Percentiles rank a stretch among this genome's conserved stretches.
These are phyloP conservation scores for Azolla pinnata DNA, from an alignment of 75 land plant species.

Conservation along the genomic window DNA sequence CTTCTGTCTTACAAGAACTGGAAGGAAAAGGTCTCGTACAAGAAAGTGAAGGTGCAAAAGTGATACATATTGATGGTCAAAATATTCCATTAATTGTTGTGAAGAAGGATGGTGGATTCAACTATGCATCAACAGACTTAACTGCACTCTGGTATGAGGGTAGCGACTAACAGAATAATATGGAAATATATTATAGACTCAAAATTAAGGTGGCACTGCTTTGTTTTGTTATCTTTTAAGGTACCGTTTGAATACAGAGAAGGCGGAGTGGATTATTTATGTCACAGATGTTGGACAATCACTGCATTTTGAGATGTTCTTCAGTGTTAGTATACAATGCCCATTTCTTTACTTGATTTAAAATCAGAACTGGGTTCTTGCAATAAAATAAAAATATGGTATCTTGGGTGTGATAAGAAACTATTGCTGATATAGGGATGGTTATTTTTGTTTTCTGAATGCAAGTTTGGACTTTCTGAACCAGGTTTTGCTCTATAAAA, in stretches of 20 bases:
- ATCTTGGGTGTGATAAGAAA: no score
- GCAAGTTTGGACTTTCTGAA: no score
- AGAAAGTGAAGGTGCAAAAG: constrained; percentile 91
- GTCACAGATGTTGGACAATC: constrained; percentile 93
- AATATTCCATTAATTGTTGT: constrained; percentile 85
- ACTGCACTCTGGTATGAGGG: constrained; percentile 74
- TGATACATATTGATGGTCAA: constrained; percentile 63
- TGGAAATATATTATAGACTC: no score
- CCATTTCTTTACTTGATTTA: no score
- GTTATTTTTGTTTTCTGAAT: no score
- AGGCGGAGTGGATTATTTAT: constrained; percentile 84
- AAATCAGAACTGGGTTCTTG: no score
- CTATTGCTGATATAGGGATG: no score
- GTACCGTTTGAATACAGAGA: constrained; percentile 86
- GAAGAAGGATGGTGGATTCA: constrained; percentile 92
- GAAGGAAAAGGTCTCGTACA: constrained; percentile 44
- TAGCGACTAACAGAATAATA: no score
- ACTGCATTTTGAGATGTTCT: constrained; percentile 88
- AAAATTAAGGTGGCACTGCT: no score
- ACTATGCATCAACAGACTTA: constrained; percentile 94
- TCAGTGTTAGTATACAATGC: constrained; percentile 63
- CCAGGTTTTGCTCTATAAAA: no score
- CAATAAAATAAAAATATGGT: no score
- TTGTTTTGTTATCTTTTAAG: no score
- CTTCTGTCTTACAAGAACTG: constrained; percentile 41